Evolutionary conservation across 371 early-diverging fungal species (phyloP), one percentile per base, ranked within the genome.

Genomic region (Mucor racemosus): DNA sequence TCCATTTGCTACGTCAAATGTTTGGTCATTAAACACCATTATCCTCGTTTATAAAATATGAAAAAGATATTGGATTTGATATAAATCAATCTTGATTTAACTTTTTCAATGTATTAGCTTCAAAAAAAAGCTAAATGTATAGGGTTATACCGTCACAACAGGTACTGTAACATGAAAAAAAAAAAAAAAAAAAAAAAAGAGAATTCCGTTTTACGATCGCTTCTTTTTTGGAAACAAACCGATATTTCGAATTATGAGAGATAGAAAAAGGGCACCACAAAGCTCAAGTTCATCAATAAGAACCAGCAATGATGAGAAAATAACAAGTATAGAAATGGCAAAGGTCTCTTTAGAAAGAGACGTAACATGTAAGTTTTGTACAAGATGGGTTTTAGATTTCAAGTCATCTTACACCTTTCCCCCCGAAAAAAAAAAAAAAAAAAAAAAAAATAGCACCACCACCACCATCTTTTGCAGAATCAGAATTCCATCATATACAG

Each of bases 401-500:
- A 26, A 26, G 3, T 26, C 3, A 3, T 26, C 26, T 26, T 26
- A 26, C 26, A 3, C 26, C 26, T 1, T 26, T 3, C 26, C 1
- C 26, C 3, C n/a, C n/a, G n/a, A n/a, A n/a, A n/a, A n/a, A n/a
- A n/a, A 26, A 1, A 26, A 26, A 26, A 26, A 26, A 26, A 26
- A 26, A 26, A 42, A 42, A 42, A 14, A 14, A 19, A 26, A 50
- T 26, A 34, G 53, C 61, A 10, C 58, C 36, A 19, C 74, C 69
- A 15, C 82, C 77, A 21, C 82, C 79, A 39, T 75, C 79, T 1
- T 81, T 81, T 63, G 82, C 82, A n/a, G 82, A 78, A 61, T 77
- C 77, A 0, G 77, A 81, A 70, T 76, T 81, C 44, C 73, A 77
- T 17, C 74, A 77, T 13, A 81, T 81, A 26, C 67, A 71, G 57